These are phyloP conservation scores for Ajuga chamaepitys DNA, from an alignment of 257 asterid genomes.

Conservation along the genomic window DNA sequence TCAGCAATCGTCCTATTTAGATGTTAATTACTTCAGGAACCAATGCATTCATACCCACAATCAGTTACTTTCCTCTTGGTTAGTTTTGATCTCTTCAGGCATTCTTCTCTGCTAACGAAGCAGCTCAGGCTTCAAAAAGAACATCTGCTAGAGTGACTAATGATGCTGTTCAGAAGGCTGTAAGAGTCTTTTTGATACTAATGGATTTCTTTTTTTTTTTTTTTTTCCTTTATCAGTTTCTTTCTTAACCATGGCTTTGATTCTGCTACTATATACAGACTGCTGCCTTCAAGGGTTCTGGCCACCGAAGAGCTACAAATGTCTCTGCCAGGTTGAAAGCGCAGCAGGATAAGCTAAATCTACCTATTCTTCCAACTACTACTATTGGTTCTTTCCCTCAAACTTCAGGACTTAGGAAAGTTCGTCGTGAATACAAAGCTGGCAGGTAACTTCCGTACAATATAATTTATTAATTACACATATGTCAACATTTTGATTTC, in stretches of 20 bases:
- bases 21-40: not conserved
- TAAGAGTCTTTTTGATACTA: conserved; percentile 24
- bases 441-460: conserved; percentile 37
- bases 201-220: not conserved
- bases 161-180: conserved; percentile 81
- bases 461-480: not conserved
- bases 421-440: conserved; percentile 95
- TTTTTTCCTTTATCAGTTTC: not conserved
- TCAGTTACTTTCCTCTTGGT: not conserved
- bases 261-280: conserved; percentile 29
- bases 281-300: conserved; percentile 64
- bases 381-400: conserved; percentile 97
- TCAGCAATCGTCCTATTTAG: not conserved
- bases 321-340: conserved; percentile 63
- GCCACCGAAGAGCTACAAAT: conserved; percentile 67
- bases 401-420: conserved; percentile 68
- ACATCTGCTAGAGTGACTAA: conserved; percentile 67
- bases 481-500: not conserved
- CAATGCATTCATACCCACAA: not conserved
- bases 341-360: conserved; percentile 76
- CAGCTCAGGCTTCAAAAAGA: conserved; percentile 73
- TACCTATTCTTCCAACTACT: conserved; percentile 83
- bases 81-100: conserved; percentile 28
- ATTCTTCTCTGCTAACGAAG: conserved; percentile 58
- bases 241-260: not conserved